Evolutionary conservation across 1,139 yeast genomes (phyloP).

Genomic region (Keqinozyma sinolaborantium): DNA sequence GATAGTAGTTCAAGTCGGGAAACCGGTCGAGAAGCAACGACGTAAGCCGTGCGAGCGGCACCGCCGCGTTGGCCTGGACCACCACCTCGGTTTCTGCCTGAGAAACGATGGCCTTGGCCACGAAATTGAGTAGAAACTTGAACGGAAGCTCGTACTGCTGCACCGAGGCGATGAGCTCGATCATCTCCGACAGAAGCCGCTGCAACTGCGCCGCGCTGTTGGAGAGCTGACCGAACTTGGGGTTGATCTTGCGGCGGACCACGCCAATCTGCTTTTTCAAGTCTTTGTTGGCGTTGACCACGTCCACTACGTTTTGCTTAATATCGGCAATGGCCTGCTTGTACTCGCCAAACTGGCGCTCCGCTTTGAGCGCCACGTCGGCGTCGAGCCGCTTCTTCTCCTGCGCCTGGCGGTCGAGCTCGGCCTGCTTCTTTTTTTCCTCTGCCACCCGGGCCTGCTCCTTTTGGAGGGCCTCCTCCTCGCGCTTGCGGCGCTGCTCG

Average conservation of each 20-base stretch:
- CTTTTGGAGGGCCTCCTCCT: constrained; percentile 7
- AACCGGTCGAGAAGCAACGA: constrained; percentile 50
- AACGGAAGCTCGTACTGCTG: constrained; percentile 45
- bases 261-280: constrained; percentile 40
- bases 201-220: constrained; percentile 60
- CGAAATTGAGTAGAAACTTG: constrained; percentile 73
- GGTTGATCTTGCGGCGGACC: constrained; percentile 70
- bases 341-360: constrained; percentile 46
- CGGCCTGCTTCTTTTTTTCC: constrained; percentile 9
- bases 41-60: constrained; percentile 74
- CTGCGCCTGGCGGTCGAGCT: constrained; percentile 9
- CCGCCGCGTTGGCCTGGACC: constrained; percentile 72
- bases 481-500: constrained; percentile 9
- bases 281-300: constrained; percentile 39
- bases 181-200: constrained; percentile 49
- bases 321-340: constrained; percentile 56
- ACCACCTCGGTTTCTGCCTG: constrained; percentile 94
- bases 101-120: constrained; percentile 79
- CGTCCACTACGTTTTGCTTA: constrained; percentile 52
- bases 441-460: no score
- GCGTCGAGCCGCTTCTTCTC: constrained; percentile 12
- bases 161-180: constrained; percentile 44
- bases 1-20: constrained; percentile 63
- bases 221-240: constrained; percentile 89
- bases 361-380: constrained; percentile 39